Base-by-base conservation (phyloP, 164 flowering plant species). In the Piper longum region DNA sequence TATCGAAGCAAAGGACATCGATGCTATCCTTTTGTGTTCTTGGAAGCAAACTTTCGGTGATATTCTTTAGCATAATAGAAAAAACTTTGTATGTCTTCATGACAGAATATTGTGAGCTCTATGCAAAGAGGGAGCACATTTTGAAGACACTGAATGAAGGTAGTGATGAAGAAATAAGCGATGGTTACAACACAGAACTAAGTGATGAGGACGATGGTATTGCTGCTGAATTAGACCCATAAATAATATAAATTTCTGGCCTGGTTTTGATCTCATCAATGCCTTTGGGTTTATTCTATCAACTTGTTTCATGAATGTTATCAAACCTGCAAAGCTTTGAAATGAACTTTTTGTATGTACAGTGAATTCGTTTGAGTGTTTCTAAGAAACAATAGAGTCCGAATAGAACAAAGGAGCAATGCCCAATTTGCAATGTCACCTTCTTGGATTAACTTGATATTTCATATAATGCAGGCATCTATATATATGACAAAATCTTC, bases 41-140 rank as follows among this genome's bases (percentile, higher is more conserved):
- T 2, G 36, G 36, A 26, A 26, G 36, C 36, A 26, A 26, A 26
- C 36, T 2, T 26, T 26, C 36, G 2, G 36, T 26, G 36, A 26
- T 26, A 26, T 26, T 26, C 36, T 26, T 26, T 26, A 26, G 36
- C 36, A 26, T 26, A 26, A 26, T 26, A 26, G 36, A 26, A 26
- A 26, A 26, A 26, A 26, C 36, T 26, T 1, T 26, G 36, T 26
- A 26, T 26, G 36, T 26, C 36, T 41, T 19, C 26, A 61, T 7
- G 40, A 52, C 80, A 83, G 89, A 85, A 66, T 81, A 83, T 48
- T 78, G 83, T 66, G 81, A 79, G 54, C 76, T 75, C 14, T 81
- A 81, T 62, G 86, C 87, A 26, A 82, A 73, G 78, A 75, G 65
- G 66, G 81, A 73, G 66, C 67, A 77, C 67, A 66, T 72, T 43